Percentiles rank a stretch among this genome's conserved stretches.
These are phyloP conservation scores for Suillus weaverae DNA, from an alignment of 768 basidiomycete species.

Conservation along the genomic window DNA sequence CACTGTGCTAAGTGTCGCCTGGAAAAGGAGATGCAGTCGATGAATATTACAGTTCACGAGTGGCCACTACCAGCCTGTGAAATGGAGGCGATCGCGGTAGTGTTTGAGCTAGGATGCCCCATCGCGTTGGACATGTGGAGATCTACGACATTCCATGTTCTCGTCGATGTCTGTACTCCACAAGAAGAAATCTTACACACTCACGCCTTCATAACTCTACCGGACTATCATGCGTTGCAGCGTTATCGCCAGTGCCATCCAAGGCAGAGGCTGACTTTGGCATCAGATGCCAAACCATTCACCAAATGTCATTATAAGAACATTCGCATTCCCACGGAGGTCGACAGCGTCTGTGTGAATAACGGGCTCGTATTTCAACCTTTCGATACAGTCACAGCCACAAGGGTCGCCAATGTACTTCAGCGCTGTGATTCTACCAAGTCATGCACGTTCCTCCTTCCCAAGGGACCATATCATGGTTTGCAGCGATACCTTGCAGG, in stretches of 20 bases:
- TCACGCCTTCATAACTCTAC: constrained; percentile 16
- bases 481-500: constrained; percentile 37
- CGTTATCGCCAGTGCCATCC: constrained; percentile 18
- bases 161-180: constrained; percentile 37
- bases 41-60: constrained; percentile 41
- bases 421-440: neutral
- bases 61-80: constrained; percentile 43
- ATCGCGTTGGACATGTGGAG: constrained; percentile 45
- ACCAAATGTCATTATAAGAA: constrained; percentile 16
- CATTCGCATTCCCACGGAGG: constrained; percentile 15
- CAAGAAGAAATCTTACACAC: neutral
- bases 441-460: constrained; percentile 37
- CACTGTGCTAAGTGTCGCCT: constrained; percentile 32
- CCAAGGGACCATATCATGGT: constrained; percentile 30
- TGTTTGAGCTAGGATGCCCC: constrained; percentile 48
- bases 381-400: constrained; percentile 26
- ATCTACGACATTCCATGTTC: constrained; percentile 37
- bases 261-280: constrained; percentile 22
- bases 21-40: constrained; percentile 11
- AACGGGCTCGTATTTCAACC: constrained; percentile 34
- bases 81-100: constrained; percentile 26
- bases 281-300: constrained; percentile 25
- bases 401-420: constrained; percentile 18
- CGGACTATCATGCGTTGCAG: constrained; percentile 12
- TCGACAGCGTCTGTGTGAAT: constrained; percentile 26